Percentiles rank a stretch among this genome's conserved stretches.
Conservation (phyloP, 306 rosid genomes). For the Notholithocarpus densiflorus region DNA sequence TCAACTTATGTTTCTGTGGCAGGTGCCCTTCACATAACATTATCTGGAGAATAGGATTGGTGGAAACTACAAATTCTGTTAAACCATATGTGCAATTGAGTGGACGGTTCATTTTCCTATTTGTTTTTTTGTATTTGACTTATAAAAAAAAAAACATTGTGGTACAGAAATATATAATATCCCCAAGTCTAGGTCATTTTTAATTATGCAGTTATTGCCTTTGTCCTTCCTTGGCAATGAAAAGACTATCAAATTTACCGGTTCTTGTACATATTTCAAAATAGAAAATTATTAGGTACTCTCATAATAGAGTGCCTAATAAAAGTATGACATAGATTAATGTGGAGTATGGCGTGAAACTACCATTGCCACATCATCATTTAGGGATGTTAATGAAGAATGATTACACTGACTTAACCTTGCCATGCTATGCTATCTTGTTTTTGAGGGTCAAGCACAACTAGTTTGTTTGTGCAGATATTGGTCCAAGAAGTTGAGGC, state of each 20-base stretch:
- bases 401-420: no score
- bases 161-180: background rate
- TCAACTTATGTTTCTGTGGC: background rate
- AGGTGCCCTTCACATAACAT: background rate
- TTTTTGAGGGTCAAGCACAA: no score
- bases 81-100: background rate
- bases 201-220: background rate
- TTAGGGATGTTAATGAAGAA: no score
- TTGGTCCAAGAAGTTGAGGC: no score
- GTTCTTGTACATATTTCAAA: background rate
- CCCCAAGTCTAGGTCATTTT: background rate
- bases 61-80: background rate
- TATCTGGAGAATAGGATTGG: background rate
- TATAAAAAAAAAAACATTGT: background rate
- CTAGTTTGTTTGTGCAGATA: no score
- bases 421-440: no score
- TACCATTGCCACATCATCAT: background rate
- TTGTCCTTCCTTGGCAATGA: background rate
- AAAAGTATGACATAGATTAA: no score
- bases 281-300: background rate
- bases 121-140: background rate
- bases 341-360: no score
- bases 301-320: no score
- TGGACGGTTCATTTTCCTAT: background rate
- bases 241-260: no score